Evolutionary conservation across 768 basidiomycete species (phyloP).

Genomic region (Hydnomerulius pinastri): DNA sequence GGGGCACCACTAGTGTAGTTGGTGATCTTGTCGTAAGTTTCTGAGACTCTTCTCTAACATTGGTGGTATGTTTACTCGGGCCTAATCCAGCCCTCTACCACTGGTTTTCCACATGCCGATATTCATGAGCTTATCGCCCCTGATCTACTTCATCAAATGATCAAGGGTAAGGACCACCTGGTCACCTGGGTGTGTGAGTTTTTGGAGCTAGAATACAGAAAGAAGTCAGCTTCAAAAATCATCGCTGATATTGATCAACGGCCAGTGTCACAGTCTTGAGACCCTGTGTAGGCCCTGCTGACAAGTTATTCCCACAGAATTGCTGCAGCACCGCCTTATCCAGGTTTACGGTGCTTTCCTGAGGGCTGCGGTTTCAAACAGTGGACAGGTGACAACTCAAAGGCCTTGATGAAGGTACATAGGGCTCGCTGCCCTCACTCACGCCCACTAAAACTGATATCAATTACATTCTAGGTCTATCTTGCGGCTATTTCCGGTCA

Average conservation of each 20-base stretch:
- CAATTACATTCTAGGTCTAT: constrained; percentile 36
- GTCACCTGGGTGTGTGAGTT: not conserved
- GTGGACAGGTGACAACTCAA: constrained; percentile 41
- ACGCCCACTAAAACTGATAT: constrained; percentile 31
- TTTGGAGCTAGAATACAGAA: not conserved
- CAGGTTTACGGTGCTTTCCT: constrained; percentile 31
- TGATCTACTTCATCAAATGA: not conserved
- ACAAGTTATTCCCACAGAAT: no score
- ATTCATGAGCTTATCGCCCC: constrained; percentile 25
- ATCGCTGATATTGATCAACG: constrained; percentile 33
- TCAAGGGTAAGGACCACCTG: not conserved
- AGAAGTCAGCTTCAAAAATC: constrained; percentile 9
- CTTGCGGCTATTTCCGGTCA: constrained; percentile 25
- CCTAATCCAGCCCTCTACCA: constrained; percentile 37
- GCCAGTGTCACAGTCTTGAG: no score
- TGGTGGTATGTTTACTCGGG: no score
- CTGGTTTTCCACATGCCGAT: constrained; percentile 31
- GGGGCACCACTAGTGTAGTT: constrained; percentile 24
- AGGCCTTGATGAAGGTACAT: constrained; percentile 37
- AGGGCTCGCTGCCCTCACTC: constrained; percentile 17
- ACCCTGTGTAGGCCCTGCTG: not conserved
- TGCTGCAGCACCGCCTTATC: constrained; percentile 26
- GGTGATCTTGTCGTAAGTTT: constrained; percentile 15
- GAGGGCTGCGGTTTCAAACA: constrained; percentile 34
- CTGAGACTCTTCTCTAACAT: no score